phyloP scores from a whole-genome alignment of 306 rosid species.

The Canavalia gladiata region DNA sequence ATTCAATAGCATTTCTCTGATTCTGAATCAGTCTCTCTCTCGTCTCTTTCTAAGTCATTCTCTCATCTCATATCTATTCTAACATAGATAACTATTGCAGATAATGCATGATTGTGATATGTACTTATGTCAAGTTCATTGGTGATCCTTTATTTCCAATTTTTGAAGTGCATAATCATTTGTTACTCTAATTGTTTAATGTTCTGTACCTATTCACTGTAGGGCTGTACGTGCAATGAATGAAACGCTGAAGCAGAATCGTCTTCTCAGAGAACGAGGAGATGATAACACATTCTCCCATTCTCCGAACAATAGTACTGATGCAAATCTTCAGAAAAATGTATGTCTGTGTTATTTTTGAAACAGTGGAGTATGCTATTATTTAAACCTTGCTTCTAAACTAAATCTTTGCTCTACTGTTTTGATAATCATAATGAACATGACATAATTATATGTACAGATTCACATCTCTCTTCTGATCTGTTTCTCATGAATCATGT shows the following conservation, averaged over 20 bases:
- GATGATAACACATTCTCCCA: conserved; percentile 68
- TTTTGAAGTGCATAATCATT: conserved; percentile 18
- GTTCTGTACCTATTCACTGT: conserved; percentile 45
- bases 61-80: no score
- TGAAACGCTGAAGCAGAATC: conserved; percentile 97
- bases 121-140: conserved; percentile 26
- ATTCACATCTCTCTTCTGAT: neutral
- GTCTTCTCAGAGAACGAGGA: conserved; percentile 74
- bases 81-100: neutral
- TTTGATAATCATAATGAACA: conserved; percentile 35
- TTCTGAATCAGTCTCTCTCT: no score
- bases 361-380: conserved; percentile 41
- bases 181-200: conserved; percentile 19
- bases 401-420: conserved; percentile 29
- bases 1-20: no score
- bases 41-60: no score
- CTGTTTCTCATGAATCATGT: conserved; percentile 1
- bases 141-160: conserved; percentile 35
- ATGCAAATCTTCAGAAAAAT: conserved; percentile 53
- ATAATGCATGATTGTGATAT: conserved; percentile 33
- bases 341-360: conserved; percentile 54
- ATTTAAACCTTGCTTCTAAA: conserved; percentile 21
- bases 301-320: conserved; percentile 58
- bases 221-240: conserved; percentile 99
- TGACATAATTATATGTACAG: conserved; percentile 4